A percentile compares a stretch with the other conserved stretches of the same genome.
Evolutionary conservation across 2,329 filamentous ascomycete species (phyloP).

Genomic region (Ophiostoma montium): DNA sequence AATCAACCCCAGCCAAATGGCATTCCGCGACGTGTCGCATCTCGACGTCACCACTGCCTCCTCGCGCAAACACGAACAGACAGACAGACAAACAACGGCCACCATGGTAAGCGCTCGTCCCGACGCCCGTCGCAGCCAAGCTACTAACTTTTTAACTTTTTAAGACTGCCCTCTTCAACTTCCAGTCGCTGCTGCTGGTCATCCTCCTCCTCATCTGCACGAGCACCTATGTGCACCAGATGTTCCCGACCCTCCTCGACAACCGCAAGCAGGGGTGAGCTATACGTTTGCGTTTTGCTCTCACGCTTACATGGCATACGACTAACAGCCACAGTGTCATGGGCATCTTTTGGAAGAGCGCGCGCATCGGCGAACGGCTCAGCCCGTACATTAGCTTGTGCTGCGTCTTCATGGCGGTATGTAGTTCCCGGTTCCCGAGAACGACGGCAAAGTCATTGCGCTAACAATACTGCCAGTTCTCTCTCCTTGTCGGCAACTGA

Average conservation of each 20-base stretch:
- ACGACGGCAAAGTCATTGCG: not conserved
- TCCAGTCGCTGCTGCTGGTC: constrained; percentile 89
- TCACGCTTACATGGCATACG: not conserved
- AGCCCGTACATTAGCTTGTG: constrained; percentile 93
- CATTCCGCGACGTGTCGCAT: not conserved
- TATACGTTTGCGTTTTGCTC: not conserved
- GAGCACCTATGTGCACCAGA: constrained; percentile 80
- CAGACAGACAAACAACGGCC: not conserved
- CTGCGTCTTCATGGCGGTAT: constrained; percentile 84
- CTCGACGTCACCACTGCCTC: not conserved
- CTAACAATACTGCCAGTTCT: constrained; percentile 7
- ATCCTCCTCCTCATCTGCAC: constrained; percentile 94
- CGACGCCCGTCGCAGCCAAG: too few species aligned
- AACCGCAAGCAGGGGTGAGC: constrained; percentile 64
- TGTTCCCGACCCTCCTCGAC: constrained; percentile 82
- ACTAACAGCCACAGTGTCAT: constrained; percentile 39
- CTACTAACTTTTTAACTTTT: too few species aligned
- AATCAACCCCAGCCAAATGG: not conserved
- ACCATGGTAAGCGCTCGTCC: constrained; percentile 1
- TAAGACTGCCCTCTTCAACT: constrained; percentile 99
- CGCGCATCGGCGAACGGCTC: constrained; percentile 78
- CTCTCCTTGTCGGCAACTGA: constrained; percentile 12
- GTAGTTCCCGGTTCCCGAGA: not conserved
- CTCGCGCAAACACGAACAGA: not conserved
- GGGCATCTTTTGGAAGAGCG: constrained; percentile 92